Evolutionary conservation across 805 yeast genomes (phyloP), one percentile per base, ranked within the genome.

Genomic region (Isabelozyma rhagii): DNA sequence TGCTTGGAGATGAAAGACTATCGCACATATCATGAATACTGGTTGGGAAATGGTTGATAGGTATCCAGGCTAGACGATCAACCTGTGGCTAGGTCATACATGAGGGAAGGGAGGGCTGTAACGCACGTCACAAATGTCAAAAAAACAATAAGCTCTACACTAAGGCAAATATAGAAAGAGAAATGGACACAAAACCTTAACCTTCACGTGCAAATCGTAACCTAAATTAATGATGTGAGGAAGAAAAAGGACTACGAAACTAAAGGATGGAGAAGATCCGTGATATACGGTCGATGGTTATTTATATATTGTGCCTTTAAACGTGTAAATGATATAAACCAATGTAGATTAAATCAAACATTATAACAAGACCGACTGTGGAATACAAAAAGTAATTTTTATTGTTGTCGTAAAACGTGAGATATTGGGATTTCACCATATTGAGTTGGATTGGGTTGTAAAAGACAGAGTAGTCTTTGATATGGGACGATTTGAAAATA

Each of bases 391-490:
- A 42, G 21, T 27, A 28, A 6, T 43, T 15, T 38, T 46, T 43
- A 29, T 42, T 14, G 39, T 41, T 34, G 9, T 14, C 14, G 34
- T 38, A 41, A 27, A 41, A 27, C 13, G 44, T 10, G 28, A 14
- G 17, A 9, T 17, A 15, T 6, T 4, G 44, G 28, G 28, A 17
- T 34, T 13, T 17, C 13, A 1, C 21, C 21, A 15, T 9, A 27
- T 41, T 21, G 11, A 41, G 29, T 8, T 15, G 31, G 21, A 9
- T 45, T 31, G 36, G 28, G 17, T 46, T 47, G 28, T 57, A 56
- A 41, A 53, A 54, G 17, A 48, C 42, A 10, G 51, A 43, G 49
- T 53, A 55, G 43, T 56, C 55, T 1, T 45, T 31, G 15, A 47
- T 45, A 39, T 45, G 46, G 8, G 42, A 18, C 11, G 44, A n/a